phyloP scores from a whole-genome alignment of 1,139 yeast species.

The Saccharomyces hybrid region DNA sequence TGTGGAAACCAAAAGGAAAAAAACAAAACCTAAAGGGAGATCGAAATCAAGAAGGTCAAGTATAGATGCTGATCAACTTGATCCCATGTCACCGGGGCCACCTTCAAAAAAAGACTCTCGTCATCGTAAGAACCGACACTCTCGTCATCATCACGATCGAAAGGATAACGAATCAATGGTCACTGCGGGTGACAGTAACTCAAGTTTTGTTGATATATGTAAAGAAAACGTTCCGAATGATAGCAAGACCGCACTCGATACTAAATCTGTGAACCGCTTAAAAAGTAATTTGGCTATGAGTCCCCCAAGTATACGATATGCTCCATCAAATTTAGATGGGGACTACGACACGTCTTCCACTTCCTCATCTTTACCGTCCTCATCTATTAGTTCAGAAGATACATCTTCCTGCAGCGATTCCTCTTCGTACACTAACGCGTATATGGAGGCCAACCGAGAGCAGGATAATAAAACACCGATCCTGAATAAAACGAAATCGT shows the following conservation, averaged over 20 bases:
- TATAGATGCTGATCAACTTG: slow-evolving; percentile 3
- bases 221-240: neutral
- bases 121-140: slow-evolving; percentile 1
- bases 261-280: neutral
- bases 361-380: neutral
- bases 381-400: neutral
- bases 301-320: slow-evolving; percentile 3
- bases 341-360: neutral
- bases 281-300: slow-evolving; percentile 1
- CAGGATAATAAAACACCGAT: neutral
- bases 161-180: neutral
- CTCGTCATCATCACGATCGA: neutral
- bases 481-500: neutral
- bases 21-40: slow-evolving; percentile 10
- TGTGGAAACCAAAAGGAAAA: slow-evolving; percentile 39
- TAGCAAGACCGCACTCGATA: neutral
- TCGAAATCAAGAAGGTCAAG: slow-evolving; percentile 8
- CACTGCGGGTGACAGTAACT: neutral
- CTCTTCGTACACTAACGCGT: neutral
- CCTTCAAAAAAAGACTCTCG: neutral
- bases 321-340: slow-evolving; percentile 1
- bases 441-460: neutral
- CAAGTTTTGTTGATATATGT: neutral
- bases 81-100: neutral
- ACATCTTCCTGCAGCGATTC: slow-evolving; percentile 2